Base-by-base conservation (phyloP, 352 stramenopile species). In the Detonula confervacea region DNA sequence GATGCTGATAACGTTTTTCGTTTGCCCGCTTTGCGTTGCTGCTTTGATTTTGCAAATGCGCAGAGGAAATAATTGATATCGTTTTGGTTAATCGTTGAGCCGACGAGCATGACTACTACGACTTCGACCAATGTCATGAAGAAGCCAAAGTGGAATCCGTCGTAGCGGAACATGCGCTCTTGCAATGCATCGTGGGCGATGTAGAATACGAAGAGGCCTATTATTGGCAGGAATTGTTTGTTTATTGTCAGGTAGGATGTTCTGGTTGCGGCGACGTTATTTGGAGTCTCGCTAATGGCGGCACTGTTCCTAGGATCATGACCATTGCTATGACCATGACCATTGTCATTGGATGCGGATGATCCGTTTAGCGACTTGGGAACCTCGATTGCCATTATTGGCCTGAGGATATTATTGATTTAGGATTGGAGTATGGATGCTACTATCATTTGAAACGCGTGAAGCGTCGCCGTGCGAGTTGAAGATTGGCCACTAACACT, bases 51-150 rank as follows among this genome's bases (percentile, higher is more conserved):
- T 67, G 30, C 59, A 51, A 6, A 29, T 69, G 39, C 27, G 22
- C 8, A 37, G 20, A 29, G n/a, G 11, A 69, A 27, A 12, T 18
- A 60, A 18, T 22, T 30, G 16, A 11, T n/a, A 6, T 35, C 70
- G 25, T 42, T 51, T 2, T 70, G 18, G 20, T 8, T 27, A 27
- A 66, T 29, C 6, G 64, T 37, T 11, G 71, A 80, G 4, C 52
- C 54, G 35, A 71, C 11, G 3, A 77, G 30, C 80, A 87, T 87
- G 1, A 84, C 70, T n/a, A 71, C 22, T 39, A n/a, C n/a, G n/a
- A 87, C 74, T 56, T 87, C 80, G 7, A 59, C 51, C 0, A 84
- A 46, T 0, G 80, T 87, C 80, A 87, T 87, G 76, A 87, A 87
- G 47, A 83, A 87, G 1, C 80, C 80, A 47, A 72, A 87, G 12